A percentile compares a stretch with the other conserved stretches of the same genome.
These are phyloP conservation scores for Chaetomiaceae sp. DNA, from an alignment of 2,329 filamentous ascomycete genomes.

Conservation along the genomic window DNA sequence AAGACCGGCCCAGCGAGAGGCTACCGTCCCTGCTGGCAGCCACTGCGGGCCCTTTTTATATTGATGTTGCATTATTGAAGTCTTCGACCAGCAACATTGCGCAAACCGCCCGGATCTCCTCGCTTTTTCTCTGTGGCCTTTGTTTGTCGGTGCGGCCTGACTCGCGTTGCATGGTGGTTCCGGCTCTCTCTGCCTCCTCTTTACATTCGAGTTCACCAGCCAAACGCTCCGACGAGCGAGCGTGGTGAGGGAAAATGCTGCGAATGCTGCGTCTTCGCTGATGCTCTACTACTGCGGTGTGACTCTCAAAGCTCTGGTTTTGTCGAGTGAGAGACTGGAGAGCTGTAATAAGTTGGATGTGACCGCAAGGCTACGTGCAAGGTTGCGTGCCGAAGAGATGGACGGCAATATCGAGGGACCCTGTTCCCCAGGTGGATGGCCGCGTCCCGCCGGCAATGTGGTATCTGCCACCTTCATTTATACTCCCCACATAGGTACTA, in stretches of 20 bases:
- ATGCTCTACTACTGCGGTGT: no score
- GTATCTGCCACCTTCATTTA: slow-evolving; percentile 20
- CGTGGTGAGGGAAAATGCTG: no score
- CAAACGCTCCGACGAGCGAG: no score
- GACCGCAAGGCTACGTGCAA: neutral
- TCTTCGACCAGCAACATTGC: neutral
- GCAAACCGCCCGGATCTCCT: neutral
- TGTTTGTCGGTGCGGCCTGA: no score
- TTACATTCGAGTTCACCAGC: no score
- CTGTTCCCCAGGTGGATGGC: slow-evolving; percentile 5
- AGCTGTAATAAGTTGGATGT: no score
- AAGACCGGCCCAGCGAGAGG: slow-evolving; percentile 3
- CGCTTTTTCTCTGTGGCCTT: neutral
- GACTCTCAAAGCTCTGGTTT: no score
- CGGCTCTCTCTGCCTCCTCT: no score
- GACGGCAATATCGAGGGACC: slow-evolving; percentile 16
- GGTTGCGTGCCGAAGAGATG: slow-evolving; percentile 7
- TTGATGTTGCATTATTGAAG: slow-evolving; percentile 17
- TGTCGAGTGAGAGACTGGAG: no score
- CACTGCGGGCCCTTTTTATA: slow-evolving; percentile 8
- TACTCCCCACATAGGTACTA: slow-evolving; percentile 15
- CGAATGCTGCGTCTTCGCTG: no score
- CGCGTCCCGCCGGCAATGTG: slow-evolving; percentile 16
- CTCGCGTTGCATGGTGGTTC: no score
- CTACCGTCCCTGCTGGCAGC: slow-evolving; percentile 5